Base-by-base conservation (phyloP, 2,329 filamentous ascomycete genomes). In the Botrytis hyacinthi region DNA sequence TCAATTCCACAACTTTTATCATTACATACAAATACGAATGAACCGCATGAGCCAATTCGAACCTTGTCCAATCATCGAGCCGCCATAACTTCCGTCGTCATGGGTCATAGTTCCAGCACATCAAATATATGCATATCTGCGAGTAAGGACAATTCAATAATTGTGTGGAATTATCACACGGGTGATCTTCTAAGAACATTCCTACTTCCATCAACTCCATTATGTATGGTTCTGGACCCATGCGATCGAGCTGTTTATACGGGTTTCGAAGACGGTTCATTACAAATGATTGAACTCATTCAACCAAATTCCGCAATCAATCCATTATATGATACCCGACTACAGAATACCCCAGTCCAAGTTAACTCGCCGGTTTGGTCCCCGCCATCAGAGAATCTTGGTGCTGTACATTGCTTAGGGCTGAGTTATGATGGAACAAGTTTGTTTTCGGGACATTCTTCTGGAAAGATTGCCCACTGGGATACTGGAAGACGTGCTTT, bases 111-210 rank as follows among this genome's bases (percentile, higher is more conserved):
- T 80, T 85, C 87, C 74, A 91, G 89, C 80, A 89, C 90, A 78
- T 92, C 92, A 74, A 95, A 93, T 81, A 90, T 98, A 75, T 95
- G 92, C 74, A 87, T 98, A 32, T 97, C 95, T 4, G 89, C 91
- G 10, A 93, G 93, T 76, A 90, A 89, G 78, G 96, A 98, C 83
- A 95, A 93, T 83, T 96, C 93, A 12, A 93, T 93, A 78, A 91
- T 97, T 79, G 86, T 97, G 74, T 99, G 96, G 96, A 95, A 98
- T 83, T 97, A 97, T 81, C 89, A 91, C 75, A 93, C 90, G 0
- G 93, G 93, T 57, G 88, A 89, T 74, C 86, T 92, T 18, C 84
- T 98, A 73, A 90, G 95, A 61, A 98, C 94, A 6, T 90, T 97
- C 76, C 86, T 98, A 59, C 89, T 98, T 73, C 89, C 93, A 2